phyloP scores from a whole-genome alignment of 352 stramenopile species.

The Pythium plurisporium region DNA sequence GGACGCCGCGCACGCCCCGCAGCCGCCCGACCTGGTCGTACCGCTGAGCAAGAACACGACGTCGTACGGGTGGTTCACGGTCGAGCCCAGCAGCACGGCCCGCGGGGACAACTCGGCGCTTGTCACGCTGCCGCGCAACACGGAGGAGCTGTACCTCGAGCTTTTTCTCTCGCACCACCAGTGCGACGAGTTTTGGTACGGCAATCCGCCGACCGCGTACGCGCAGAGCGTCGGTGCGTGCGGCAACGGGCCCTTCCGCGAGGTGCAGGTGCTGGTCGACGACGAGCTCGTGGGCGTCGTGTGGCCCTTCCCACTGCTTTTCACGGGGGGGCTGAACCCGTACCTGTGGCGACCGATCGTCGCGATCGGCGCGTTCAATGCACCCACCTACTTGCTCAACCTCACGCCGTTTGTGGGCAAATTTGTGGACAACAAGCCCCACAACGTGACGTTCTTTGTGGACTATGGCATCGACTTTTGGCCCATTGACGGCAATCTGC shows the following conservation, averaged over 20 bases:
- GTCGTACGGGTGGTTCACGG: constrained; percentile 59
- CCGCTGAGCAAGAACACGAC: constrained; percentile 42
- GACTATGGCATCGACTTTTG: constrained; percentile 67
- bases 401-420: constrained; percentile 65
- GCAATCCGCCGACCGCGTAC: constrained; percentile 46
- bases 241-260: constrained; percentile 50
- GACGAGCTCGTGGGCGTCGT: constrained; percentile 54
- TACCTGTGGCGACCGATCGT: constrained; percentile 78
- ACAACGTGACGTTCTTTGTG: constrained; percentile 60
- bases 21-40: constrained; percentile 36
- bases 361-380: constrained; percentile 61
- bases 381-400: constrained; percentile 70
- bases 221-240: constrained; percentile 26
- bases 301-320: constrained; percentile 74
- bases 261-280: constrained; percentile 69
- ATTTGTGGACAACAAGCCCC: constrained; percentile 41
- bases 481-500: constrained; percentile 59
- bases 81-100: constrained; percentile 35
- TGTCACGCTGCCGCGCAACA: constrained; percentile 53
- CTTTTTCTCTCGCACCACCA: constrained; percentile 69
- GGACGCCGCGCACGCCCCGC: constrained; percentile 13
- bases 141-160: constrained; percentile 62
- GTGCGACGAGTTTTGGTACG: constrained; percentile 77
- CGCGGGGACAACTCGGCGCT: constrained; percentile 30
- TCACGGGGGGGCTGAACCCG: constrained; percentile 69